A percentile compares a stretch with the other conserved stretches of the same genome.
Evolutionary conservation across 1,139 yeast species (phyloP).

Genomic region (Keqinozyma sinolaborantium): DNA sequence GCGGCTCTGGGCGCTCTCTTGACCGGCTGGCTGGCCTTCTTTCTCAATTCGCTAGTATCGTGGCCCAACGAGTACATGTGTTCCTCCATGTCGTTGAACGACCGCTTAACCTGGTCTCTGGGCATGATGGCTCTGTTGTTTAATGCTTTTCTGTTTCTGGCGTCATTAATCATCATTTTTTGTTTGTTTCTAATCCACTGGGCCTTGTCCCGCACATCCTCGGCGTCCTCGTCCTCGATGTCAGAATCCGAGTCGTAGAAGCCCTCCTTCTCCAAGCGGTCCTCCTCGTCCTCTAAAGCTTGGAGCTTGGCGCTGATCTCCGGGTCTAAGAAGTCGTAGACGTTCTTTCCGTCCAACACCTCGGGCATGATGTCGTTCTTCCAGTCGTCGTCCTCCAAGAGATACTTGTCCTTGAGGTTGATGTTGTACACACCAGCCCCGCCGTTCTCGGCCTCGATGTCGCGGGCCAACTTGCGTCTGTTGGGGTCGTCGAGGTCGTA

Average conservation of each 20-base stretch:
- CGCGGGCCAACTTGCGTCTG: slow-evolving; percentile 79
- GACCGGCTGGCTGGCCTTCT: slow-evolving; percentile 17
- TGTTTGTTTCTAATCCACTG: slow-evolving; percentile 94
- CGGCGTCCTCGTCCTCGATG: slow-evolving; percentile 57
- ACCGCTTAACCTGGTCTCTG: slow-evolving; percentile 78
- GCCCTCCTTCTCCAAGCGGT: slow-evolving; percentile 87
- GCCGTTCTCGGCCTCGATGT: slow-evolving; percentile 90
- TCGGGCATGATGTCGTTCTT: slow-evolving; percentile 97
- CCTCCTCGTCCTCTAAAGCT: slow-evolving; percentile 97
- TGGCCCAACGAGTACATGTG: slow-evolving; percentile 90
- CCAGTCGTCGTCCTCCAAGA: slow-evolving; percentile 96
- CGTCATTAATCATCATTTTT: slow-evolving; percentile 86
- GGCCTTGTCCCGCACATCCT: slow-evolving; percentile 82
- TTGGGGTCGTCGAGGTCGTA: slow-evolving; percentile 80
- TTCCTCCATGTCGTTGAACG: slow-evolving; percentile 75
- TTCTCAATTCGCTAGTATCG: slow-evolving; percentile 65
- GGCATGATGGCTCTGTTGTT: slow-evolving; percentile 92
- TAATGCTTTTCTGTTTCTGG: slow-evolving; percentile 81
- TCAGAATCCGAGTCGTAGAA: slow-evolving; percentile 91
- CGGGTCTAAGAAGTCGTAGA: slow-evolving; percentile 94
- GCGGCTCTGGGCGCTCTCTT: slow-evolving; percentile 55
- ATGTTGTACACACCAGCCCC: slow-evolving; percentile 98
- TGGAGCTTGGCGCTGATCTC: slow-evolving; percentile 91
- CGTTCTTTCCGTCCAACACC: slow-evolving; percentile 91
- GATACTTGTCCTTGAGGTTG: slow-evolving; percentile 85